A percentile compares a stretch with the other conserved stretches of the same genome.
Evolutionary conservation across 495 filamentous ascomycete genomes (phyloP).

Genomic region (Xylaria longipes): DNA sequence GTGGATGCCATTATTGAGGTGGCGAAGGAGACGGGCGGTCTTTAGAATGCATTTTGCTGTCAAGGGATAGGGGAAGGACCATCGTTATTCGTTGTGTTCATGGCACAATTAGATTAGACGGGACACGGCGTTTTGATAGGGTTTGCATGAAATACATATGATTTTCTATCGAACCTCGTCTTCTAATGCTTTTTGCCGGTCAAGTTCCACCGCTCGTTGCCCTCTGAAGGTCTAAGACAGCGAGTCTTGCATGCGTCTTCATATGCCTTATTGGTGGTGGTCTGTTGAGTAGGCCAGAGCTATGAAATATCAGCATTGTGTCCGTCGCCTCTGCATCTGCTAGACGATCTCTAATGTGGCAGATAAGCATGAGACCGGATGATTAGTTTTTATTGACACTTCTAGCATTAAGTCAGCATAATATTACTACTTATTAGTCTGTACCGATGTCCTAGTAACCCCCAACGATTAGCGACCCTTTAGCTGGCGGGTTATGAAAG

Average conservation of each 20-base stretch:
- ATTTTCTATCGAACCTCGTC: background rate
- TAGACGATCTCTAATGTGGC: background rate
- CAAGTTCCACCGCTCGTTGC: background rate
- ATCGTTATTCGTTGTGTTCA: background rate
- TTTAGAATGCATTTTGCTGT: conserved; percentile 5
- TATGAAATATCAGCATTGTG: background rate
- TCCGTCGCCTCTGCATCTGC: background rate
- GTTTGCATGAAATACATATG: conserved; percentile 3
- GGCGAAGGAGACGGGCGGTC: conserved; percentile 40
- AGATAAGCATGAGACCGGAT: no score
- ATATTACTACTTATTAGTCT: no score
- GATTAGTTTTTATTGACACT: no score
- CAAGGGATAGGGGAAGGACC: background rate
- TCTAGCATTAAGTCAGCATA: no score
- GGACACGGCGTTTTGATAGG: background rate
- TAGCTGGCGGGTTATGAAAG: no score
- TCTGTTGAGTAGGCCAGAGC: background rate
- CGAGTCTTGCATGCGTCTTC: background rate
- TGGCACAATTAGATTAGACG: background rate
- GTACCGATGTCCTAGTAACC: no score
- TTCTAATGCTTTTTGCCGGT: background rate
- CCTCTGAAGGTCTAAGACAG: background rate
- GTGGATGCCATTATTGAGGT: conserved; percentile 53
- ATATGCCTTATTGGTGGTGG: background rate
- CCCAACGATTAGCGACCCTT: no score